Base-by-base conservation (phyloP, 257 asterid genomes). In the Coffea eugenioides region DNA sequence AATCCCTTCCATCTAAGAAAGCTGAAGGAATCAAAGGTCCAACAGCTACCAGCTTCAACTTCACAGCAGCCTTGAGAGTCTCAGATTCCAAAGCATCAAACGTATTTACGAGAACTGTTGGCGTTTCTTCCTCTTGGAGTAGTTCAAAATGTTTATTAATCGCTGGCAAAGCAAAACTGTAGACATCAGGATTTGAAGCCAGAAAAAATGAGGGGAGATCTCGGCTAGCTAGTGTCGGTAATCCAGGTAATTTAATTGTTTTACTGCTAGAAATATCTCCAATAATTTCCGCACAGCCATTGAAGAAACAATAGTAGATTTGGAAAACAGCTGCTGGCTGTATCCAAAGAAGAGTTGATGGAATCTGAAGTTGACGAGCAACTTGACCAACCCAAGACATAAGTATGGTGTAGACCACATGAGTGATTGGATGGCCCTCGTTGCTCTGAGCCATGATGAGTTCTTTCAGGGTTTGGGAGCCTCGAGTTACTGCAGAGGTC, bases 21-120 rank as follows among this genome's bases (percentile, higher is more conserved):
- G 83, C 84, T 0, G 90, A 86, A 2, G 91, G 91, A 45, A 90
- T 46, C 59, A 86, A 79, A 9, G 93, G 93, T 1, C 91, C 93
- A 43, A 90, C 72, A 1, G 77, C 85, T 20, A 82, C 31, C 74
- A 88, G 18, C 5, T 81, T 79, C 18, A 75, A 75, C 59, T 82
- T 85, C 25, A 69, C 52, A 7, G 85, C 27, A 12, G 34, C 82
- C 16, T 13, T 82, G 49, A 88, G 54, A 20, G 83, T 77, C 56
- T 83, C 86, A 3, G 45, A 6, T 15, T 90, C 93, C 67, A 90
- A 61, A 3, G 39, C 84, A n/a, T 88, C 82, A 67, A 86, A 88
- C 0, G 90, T 83, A 80, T 90, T 90, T 39, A 90, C 64, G 0
- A 93, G 86, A n/a, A 90, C 82, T 51, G 49, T 87, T 0, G 94